Percentiles rank a stretch among this genome's conserved stretches.
These are phyloP conservation scores for Polygonum aviculare DNA, from an alignment of 148 eudicot genomes.

Conservation along the genomic window DNA sequence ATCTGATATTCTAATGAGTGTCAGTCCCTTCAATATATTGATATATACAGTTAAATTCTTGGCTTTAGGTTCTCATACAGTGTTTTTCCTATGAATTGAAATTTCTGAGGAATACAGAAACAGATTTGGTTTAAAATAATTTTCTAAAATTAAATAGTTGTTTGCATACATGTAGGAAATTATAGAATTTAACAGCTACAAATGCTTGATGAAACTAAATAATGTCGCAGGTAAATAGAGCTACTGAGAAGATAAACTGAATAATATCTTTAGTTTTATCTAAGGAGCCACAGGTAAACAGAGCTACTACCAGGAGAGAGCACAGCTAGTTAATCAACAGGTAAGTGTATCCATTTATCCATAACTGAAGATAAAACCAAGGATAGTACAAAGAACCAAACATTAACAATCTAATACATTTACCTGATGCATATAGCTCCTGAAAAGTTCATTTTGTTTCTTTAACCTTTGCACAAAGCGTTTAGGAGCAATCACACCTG, in stretches of 20 bases:
- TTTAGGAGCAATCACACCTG: slow-evolving; percentile 67
- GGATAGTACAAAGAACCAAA: not conserved
- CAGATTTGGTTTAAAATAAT: not conserved
- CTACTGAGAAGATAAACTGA: not conserved
- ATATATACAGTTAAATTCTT: not conserved
- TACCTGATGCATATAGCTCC: slow-evolving; percentile 75
- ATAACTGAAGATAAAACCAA: not conserved
- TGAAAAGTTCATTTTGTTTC: slow-evolving; percentile 62
- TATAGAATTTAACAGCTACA: not conserved
- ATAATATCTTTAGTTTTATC: not conserved
- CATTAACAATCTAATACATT: not conserved
- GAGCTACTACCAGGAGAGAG: too few species aligned
- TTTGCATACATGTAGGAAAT: not conserved
- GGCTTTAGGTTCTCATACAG: not conserved
- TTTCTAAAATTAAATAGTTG: not conserved
- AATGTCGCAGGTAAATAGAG: too few species aligned
- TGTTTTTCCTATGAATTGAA: not conserved
- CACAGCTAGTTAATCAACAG: too few species aligned
- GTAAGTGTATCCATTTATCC: not conserved
- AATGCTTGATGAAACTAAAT: not conserved
- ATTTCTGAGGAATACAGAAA: not conserved
- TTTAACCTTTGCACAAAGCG: slow-evolving; percentile 63
- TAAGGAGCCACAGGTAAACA: not conserved
- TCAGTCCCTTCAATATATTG: not conserved
- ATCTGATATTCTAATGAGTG: not conserved